Percentiles rank a stretch among this genome's conserved stretches.
Evolutionary conservation across 345 rosid genomes (phyloP).

Genomic region (Eutrema yunnanense): DNA sequence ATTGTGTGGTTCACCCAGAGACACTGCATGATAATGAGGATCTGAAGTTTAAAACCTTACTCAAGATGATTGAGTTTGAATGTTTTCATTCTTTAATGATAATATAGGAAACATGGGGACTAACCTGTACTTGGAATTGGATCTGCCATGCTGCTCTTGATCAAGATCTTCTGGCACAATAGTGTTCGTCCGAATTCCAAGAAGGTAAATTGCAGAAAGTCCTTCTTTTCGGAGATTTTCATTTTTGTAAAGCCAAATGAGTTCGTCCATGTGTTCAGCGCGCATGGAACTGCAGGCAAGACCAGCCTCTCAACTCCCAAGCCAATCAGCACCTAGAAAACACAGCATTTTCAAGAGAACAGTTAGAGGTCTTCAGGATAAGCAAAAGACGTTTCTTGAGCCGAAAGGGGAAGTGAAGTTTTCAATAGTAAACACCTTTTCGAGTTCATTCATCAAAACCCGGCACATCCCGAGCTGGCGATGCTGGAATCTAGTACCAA

Average conservation of each 20-base stretch:
- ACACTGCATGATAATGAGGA: constrained; percentile 30
- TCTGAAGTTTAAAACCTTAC: background rate
- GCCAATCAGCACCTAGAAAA: constrained; percentile 44
- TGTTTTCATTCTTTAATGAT: background rate
- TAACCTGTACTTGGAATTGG: constrained; percentile 30
- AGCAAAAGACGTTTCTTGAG: constrained; percentile 5
- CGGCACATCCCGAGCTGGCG: constrained; percentile 60
- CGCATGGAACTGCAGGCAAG: constrained; percentile 68
- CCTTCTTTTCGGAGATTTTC: constrained; percentile 44
- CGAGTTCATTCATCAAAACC: constrained; percentile 46
- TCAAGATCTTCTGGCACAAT: constrained; percentile 58
- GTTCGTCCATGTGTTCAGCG: constrained; percentile 58
- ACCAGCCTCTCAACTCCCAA: constrained; percentile 71
- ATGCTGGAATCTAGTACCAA: constrained; percentile 50
- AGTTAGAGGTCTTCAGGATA: background rate
- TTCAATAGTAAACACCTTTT: constrained; percentile 39
- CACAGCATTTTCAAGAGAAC: background rate
- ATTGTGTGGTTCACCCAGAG: constrained; percentile 12
- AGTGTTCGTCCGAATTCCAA: constrained; percentile 67
- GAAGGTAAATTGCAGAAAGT: constrained; percentile 46
- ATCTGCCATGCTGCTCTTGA: constrained; percentile 19
- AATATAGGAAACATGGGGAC: background rate
- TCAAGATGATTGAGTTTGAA: background rate
- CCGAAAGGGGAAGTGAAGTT: background rate
- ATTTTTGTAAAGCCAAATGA: constrained; percentile 72